Conservation (phyloP, 306 rosid genomes). For the Abrus precatorius region DNA sequence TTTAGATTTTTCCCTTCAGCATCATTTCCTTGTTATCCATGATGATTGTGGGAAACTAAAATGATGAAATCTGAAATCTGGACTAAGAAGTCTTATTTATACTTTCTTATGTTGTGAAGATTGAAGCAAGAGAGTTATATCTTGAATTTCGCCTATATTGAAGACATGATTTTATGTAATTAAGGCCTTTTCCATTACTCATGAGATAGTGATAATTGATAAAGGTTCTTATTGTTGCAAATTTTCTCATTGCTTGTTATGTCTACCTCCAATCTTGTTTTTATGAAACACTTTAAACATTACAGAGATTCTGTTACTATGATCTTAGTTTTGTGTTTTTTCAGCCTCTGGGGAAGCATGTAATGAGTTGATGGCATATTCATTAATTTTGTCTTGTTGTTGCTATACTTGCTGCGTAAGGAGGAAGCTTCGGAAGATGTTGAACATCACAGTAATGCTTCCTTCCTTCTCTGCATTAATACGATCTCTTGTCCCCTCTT, state of each 20-base stretch:
- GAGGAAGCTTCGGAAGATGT: slow-evolving; percentile 89
- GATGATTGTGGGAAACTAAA: slow-evolving; percentile 26
- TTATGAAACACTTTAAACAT: slow-evolving; percentile 31
- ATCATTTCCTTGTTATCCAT: slow-evolving; percentile 18
- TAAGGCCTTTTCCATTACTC: slow-evolving; percentile 16
- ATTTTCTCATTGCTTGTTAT: slow-evolving; percentile 7
- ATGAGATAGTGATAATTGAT: background rate
- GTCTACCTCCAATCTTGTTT: slow-evolving; percentile 13
- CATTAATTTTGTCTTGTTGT: slow-evolving; percentile 88
- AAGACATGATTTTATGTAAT: slow-evolving; percentile 32
- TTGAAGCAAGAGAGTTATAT: slow-evolving; percentile 6
- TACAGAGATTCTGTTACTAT: slow-evolving; percentile 21
- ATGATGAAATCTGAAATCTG: slow-evolving; percentile 8
- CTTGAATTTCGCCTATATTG: slow-evolving; percentile 37
- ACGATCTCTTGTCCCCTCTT: slow-evolving; percentile 26
- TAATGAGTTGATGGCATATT: slow-evolving; percentile 95
- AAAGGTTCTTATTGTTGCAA: background rate
- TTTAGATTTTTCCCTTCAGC: slow-evolving; percentile 16
- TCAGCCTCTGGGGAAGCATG: slow-evolving; percentile 91
- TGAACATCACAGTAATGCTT: slow-evolving; percentile 84
- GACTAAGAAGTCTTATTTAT: background rate
- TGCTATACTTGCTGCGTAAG: slow-evolving; percentile 94
- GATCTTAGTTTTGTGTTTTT: slow-evolving; percentile 43
- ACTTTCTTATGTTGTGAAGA: slow-evolving; percentile 25
- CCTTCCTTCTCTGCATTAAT: slow-evolving; percentile 27